Percentiles rank a stretch among this genome's conserved stretches.
These are phyloP conservation scores for Pharus latifolius DNA, from an alignment of 176 grass and related monocot species.

Conservation along the genomic window DNA sequence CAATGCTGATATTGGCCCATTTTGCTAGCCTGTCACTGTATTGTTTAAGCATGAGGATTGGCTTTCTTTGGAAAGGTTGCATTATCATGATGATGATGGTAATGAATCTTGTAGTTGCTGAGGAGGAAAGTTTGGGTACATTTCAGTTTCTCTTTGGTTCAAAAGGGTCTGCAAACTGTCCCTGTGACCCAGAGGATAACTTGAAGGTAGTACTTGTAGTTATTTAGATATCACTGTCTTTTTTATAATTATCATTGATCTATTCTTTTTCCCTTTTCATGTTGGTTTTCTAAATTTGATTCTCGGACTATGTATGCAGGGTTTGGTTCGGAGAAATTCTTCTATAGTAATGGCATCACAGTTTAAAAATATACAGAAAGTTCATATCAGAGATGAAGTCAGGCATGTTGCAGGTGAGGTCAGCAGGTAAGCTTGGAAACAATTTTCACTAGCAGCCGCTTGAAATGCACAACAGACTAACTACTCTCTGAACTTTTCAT, in stretches of 20 bases:
- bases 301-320: not conserved
- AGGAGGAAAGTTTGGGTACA: conserved; percentile 8
- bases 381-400: conserved; percentile 2
- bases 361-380: not conserved
- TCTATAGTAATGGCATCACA: conserved; percentile 16
- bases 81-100: conserved; percentile 56
- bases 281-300: not conserved
- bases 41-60: conserved; percentile 40
- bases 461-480: not conserved
- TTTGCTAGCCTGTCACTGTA: conserved; percentile 33
- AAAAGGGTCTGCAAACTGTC: not conserved
- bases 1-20: conserved; percentile 37
- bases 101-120: conserved; percentile 41
- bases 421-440: conserved; percentile 18
- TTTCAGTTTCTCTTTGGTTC: conserved; percentile 11
- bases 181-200: not conserved
- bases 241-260: not conserved
- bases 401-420: not conserved
- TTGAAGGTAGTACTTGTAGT: not conserved
- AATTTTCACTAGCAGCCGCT: not conserved
- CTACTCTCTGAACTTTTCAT: not conserved
- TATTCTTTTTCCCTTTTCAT: not conserved
- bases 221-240: not conserved
- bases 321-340: not conserved
- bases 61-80: conserved; percentile 43